A percentile compares a stretch with the other conserved stretches of the same genome.
Conservation (phyloP, 331 rosid species). For the Saraca asoca region DNA sequence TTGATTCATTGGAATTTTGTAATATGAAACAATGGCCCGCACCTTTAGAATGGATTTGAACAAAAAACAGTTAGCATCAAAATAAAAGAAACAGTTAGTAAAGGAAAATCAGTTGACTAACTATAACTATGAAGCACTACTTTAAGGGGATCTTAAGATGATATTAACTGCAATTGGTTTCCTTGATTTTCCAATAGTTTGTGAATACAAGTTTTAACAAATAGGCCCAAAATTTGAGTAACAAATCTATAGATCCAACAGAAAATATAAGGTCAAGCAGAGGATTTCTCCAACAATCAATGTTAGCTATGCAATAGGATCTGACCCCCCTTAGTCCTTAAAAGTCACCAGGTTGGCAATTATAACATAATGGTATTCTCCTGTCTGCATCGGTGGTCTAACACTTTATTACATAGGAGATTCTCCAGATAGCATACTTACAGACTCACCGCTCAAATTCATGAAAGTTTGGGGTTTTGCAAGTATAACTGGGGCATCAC, state of each 20-base stretch:
- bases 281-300: too few relatives aligned
- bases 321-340: background rate
- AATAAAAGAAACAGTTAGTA: background rate
- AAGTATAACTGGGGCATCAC: conserved; percentile 78
- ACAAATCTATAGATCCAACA: too few relatives aligned
- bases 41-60: conserved; percentile 60
- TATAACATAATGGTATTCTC: background rate
- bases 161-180: too few relatives aligned
- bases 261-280: too few relatives aligned
- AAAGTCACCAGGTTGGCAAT: background rate
- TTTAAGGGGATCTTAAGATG: too few relatives aligned
- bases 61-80: conserved; percentile 37
- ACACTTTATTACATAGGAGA: conserved; percentile 23
- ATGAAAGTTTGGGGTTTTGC: conserved; percentile 94
- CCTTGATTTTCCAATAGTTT: too few relatives aligned
- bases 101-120: too few relatives aligned
- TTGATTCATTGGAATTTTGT: conserved; percentile 90
- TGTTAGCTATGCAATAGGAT: too few relatives aligned
- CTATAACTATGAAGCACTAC: too few relatives aligned
- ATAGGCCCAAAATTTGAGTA: too few relatives aligned
- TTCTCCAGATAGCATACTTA: conserved; percentile 59
- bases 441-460: conserved; percentile 96
- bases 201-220: too few relatives aligned
- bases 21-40: conserved; percentile 82
- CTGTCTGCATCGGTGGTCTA: conserved; percentile 8